phyloP scores from a whole-genome alignment of 169 alveolate genomes.

The Hepatocystis sp. region DNA sequence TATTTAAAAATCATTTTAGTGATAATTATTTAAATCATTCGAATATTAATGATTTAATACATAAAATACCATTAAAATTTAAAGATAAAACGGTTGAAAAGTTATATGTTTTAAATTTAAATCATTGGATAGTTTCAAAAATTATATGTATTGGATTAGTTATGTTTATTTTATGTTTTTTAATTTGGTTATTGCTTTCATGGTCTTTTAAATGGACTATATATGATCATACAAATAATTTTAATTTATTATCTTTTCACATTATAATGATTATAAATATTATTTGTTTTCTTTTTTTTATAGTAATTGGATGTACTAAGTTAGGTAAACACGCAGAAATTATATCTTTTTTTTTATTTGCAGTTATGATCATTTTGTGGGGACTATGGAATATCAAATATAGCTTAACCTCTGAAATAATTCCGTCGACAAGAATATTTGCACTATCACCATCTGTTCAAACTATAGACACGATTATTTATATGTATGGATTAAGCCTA shows the following conservation, averaged over 20 bases:
- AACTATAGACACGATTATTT: conserved; percentile 70
- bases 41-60: conserved; percentile 44
- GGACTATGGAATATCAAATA: conserved; percentile 78
- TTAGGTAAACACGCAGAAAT: conserved; percentile 72
- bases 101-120: conserved; percentile 81
- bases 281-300: conserved; percentile 37
- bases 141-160: conserved; percentile 56
- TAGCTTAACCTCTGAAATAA: conserved; percentile 25
- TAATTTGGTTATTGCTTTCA: conserved; percentile 72
- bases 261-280: conserved; percentile 63
- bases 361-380: conserved; percentile 74
- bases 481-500: conserved; percentile 78
- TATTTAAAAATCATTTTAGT: conserved; percentile 32
- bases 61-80: conserved; percentile 78
- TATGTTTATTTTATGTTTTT: conserved; percentile 58
- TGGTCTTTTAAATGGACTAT: conserved; percentile 65
- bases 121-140: conserved; percentile 64
- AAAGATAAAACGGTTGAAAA: conserved; percentile 77
- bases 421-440: neutral
- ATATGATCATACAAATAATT: conserved; percentile 48
- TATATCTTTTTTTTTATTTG: conserved; percentile 65
- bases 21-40: conserved; percentile 26
- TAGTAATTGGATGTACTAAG: conserved; percentile 16
- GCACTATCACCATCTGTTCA: conserved; percentile 57
- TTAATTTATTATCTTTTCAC: conserved; percentile 68